A percentile compares a stretch with the other conserved stretches of the same genome.
Conservation (phyloP, 148 eudicot genomes). For the Camellia lanceoleosa region DNA sequence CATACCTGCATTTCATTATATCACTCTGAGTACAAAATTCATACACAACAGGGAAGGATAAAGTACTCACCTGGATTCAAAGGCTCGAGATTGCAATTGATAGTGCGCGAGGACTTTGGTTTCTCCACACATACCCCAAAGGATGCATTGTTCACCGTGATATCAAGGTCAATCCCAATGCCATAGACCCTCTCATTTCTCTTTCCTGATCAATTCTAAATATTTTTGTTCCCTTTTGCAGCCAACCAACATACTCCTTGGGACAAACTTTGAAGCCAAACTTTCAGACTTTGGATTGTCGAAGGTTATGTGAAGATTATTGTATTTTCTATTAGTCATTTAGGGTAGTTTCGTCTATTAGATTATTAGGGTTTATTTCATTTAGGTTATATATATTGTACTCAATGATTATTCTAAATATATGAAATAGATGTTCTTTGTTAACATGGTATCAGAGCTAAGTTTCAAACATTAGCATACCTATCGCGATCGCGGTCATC, state of each 20-base stretch:
- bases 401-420: too few species aligned
- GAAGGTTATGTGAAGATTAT: too few species aligned
- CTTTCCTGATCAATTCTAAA: neutral
- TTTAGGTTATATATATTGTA: too few species aligned
- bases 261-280: conserved; percentile 36
- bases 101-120: conserved; percentile 38
- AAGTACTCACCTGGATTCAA: conserved; percentile 31
- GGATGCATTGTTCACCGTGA: conserved; percentile 40
- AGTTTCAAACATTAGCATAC: too few species aligned
- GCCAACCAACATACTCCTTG: conserved; percentile 44
- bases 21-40: conserved; percentile 1
- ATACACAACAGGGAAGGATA: conserved; percentile 25
- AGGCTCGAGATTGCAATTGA: conserved; percentile 39
- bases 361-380: too few species aligned
- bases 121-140: conserved; percentile 35
- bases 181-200: neutral
- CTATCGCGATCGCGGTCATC: too few species aligned
- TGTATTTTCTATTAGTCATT: too few species aligned
- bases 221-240: conserved; percentile 6
- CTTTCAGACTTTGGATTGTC: conserved; percentile 50
- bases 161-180: conserved; percentile 28
- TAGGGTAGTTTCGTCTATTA: too few species aligned
- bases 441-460: too few species aligned
- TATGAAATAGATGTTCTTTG: too few species aligned
- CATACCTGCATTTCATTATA: neutral